These are phyloP conservation scores for Ascobolus immersus DNA, from an alignment of 495 filamentous ascomycete species.

Conservation along the genomic window DNA sequence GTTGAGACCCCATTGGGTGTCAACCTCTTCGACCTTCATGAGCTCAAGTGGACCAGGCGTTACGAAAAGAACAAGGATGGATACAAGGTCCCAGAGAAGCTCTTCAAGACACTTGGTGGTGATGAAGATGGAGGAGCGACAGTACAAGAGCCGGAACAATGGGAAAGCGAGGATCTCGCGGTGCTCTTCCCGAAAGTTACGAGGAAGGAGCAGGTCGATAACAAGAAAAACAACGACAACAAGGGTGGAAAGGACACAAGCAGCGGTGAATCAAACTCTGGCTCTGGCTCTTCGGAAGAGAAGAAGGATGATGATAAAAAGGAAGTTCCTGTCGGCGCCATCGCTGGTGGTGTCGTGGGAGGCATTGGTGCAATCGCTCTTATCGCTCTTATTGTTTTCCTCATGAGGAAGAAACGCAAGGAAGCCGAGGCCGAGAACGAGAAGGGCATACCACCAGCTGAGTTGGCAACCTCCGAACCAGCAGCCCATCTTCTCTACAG, in stretches of 20 bases:
- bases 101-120: not conserved
- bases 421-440: not conserved
- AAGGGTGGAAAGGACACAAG: not conserved
- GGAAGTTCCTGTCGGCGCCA: constrained; percentile 18
- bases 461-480: no score
- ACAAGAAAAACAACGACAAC: not conserved
- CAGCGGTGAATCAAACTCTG: not conserved
- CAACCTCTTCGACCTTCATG: not conserved
- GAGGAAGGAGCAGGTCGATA: not conserved
- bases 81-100: not conserved
- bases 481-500: no score
- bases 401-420: constrained; percentile 6
- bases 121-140: not conserved
- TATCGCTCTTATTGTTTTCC: constrained; percentile 16
- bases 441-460: no score
- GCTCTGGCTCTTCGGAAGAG: no score
- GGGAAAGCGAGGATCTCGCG: not conserved
- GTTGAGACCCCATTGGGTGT: not conserved
- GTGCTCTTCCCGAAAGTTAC: not conserved
- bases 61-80: no score
- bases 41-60: no score
- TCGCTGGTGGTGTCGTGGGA: constrained; percentile 26
- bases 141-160: not conserved
- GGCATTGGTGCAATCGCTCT: constrained; percentile 21
- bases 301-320: not conserved